Percentiles rank a stretch among this genome's conserved stretches.
Conservation (phyloP, 257 asterid species). For the Capsicum baccatum region DNA sequence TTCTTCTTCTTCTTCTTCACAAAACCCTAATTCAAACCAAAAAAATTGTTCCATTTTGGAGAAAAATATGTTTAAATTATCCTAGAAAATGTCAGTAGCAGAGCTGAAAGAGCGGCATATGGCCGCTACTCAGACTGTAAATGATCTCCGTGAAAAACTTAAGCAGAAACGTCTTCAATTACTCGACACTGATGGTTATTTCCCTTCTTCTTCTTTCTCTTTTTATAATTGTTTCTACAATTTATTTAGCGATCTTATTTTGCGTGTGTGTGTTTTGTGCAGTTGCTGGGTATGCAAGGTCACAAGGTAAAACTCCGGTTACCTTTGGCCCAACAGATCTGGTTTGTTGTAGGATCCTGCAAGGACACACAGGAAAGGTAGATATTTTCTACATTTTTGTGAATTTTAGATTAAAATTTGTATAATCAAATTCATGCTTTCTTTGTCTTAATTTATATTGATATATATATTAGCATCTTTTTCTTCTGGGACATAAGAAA, state of each 20-base stretch:
- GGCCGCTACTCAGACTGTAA: conserved; percentile 83
- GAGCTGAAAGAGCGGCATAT: conserved; percentile 91
- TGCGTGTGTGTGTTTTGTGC: conserved; percentile 29
- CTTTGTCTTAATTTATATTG: background rate
- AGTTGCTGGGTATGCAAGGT: conserved; percentile 83
- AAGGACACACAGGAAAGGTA: conserved; percentile 97
- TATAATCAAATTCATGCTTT: background rate
- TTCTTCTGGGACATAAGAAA: background rate
- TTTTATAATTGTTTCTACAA: conserved; percentile 1
- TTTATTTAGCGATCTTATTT: conserved; percentile 45
- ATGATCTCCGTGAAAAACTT: conserved; percentile 71
- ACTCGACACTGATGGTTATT: conserved; percentile 82
- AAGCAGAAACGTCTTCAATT: conserved; percentile 78
- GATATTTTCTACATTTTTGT: background rate
- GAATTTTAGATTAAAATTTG: background rate
- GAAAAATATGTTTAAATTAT: conserved; percentile 20
- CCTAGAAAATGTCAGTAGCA: conserved; percentile 66
- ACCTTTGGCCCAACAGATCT: conserved; percentile 95
- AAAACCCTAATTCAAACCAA: background rate
- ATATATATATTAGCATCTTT: background rate
- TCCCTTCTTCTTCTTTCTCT: conserved; percentile 23
- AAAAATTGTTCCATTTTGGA: background rate
- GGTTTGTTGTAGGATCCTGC: conserved; percentile 94
- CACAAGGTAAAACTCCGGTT: conserved; percentile 85
- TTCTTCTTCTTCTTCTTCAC: background rate